phyloP scores from a whole-genome alignment of 192 early-diverging fungal genomes.

The Coemansia sp. region DNA sequence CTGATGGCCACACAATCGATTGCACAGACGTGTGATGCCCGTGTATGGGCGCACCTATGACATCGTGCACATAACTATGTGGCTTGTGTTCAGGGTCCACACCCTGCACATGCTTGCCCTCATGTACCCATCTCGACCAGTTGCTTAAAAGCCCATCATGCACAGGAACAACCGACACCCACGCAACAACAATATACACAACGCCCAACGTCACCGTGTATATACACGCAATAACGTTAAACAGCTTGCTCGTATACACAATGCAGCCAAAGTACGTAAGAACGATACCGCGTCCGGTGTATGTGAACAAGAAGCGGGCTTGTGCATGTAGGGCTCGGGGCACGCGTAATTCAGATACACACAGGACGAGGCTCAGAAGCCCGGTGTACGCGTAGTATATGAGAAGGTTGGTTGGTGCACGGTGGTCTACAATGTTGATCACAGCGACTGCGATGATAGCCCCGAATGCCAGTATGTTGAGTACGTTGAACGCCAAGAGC shows the following conservation, averaged over 20 bases:
- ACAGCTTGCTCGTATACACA: conserved; percentile 41
- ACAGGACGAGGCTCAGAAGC: conserved; percentile 41
- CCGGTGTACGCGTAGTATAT: conserved; percentile 58
- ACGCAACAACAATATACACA: conserved; percentile 57
- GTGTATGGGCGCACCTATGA: no score
- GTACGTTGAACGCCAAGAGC: conserved; percentile 49
- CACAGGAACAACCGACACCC: conserved; percentile 45
- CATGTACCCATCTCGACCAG: conserved; percentile 38
- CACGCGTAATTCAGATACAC: conserved; percentile 55
- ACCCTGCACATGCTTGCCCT: conserved; percentile 8
- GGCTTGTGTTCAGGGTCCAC: background rate
- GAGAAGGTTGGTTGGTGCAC: conserved; percentile 52
- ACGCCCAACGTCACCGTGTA: conserved; percentile 56
- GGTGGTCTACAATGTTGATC: conserved; percentile 40
- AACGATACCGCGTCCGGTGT: conserved; percentile 59
- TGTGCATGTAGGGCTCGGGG: conserved; percentile 51
- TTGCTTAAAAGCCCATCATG: conserved; percentile 49
- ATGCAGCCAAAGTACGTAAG: conserved; percentile 64
- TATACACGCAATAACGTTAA: conserved; percentile 57
- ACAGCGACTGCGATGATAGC: conserved; percentile 44
- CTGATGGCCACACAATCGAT: conserved; percentile 31
- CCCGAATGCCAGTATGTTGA: conserved; percentile 48
- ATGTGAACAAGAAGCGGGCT: conserved; percentile 58
- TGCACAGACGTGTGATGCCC: conserved; percentile 12
- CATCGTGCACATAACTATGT: background rate